Percentiles rank a stretch among this genome's conserved stretches.
Evolutionary conservation across 306 rosid species (phyloP).

Genomic region (Comarum palustre): DNA sequence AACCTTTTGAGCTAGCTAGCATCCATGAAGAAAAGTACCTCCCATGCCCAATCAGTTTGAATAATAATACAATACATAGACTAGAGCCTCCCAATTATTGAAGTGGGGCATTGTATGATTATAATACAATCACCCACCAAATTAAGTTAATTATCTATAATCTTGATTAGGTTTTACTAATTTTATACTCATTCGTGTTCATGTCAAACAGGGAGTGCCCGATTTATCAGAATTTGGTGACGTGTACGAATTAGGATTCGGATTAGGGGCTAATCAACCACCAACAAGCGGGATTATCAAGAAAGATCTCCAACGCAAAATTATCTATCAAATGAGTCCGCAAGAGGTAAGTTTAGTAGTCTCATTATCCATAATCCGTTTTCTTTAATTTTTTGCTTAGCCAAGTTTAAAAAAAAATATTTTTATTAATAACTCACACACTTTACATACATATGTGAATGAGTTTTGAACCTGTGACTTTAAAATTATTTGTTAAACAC

Average conservation of each 20-base stretch:
- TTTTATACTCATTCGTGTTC: neutral
- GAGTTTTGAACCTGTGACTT: too few relatives aligned
- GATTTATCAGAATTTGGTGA: slow-evolving; percentile 79
- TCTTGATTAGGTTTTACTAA: neutral
- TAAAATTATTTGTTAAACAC: too few relatives aligned
- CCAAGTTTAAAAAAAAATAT: too few relatives aligned
- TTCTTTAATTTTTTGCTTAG: too few relatives aligned
- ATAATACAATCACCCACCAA: neutral
- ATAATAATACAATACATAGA: neutral
- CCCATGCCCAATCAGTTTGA: neutral
- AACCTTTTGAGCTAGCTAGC: neutral
- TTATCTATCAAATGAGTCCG: slow-evolving; percentile 63
- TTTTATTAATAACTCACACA: too few relatives aligned
- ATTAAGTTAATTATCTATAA: neutral
- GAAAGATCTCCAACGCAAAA: slow-evolving; percentile 72
- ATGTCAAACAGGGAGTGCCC: slow-evolving; percentile 61
- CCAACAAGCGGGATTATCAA: slow-evolving; percentile 77
- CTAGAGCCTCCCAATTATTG: neutral
- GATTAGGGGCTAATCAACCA: slow-evolving; percentile 64
- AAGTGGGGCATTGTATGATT: neutral
- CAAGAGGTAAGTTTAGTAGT: slow-evolving; percentile 51
- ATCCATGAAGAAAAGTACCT: slow-evolving; percentile 9
- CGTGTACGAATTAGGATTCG: slow-evolving; percentile 63
- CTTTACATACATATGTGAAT: too few relatives aligned
- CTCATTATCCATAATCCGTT: too few relatives aligned